These are phyloP conservation scores for Agaricus subrufescens DNA, from an alignment of 768 basidiomycete species.

Conservation along the genomic window DNA sequence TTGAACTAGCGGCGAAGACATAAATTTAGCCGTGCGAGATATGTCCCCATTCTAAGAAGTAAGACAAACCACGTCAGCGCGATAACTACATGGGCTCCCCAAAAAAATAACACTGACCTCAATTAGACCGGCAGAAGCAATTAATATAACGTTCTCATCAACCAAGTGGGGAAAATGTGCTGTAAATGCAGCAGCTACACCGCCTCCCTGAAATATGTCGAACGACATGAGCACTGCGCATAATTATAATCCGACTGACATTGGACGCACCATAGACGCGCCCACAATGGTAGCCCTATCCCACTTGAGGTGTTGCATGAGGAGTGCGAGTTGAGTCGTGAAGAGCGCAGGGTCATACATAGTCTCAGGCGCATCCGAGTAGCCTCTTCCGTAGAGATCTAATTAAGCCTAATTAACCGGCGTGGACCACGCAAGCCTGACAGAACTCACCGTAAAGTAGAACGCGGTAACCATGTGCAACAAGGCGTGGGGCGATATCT, in stretches of 20 bases:
- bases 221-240: neutral
- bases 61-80: neutral
- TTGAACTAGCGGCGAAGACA: conserved; percentile 75
- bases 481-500: conserved; percentile 64
- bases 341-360: conserved; percentile 63
- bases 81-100: neutral
- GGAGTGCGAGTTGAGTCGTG: conserved; percentile 74
- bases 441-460: conserved; percentile 60
- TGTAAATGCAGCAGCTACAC: conserved; percentile 65
- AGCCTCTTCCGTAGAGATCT: conserved; percentile 83
- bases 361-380: conserved; percentile 73
- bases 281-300: conserved; percentile 60
- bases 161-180: conserved; percentile 71
- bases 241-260: neutral
- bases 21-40: conserved; percentile 70
- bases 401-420: neutral
- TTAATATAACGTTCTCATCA: conserved; percentile 56
- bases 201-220: conserved; percentile 53
- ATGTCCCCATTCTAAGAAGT: conserved; percentile 51
- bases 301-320: conserved; percentile 79
- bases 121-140: conserved; percentile 68
- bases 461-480: conserved; percentile 62
- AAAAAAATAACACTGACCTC: conserved; percentile 37
- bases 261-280: conserved; percentile 62
- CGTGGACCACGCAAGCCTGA: neutral